Percentiles rank a stretch among this genome's conserved stretches.
Conservation (phyloP, 768 basidiomycete species). For the Trametes villosa region DNA sequence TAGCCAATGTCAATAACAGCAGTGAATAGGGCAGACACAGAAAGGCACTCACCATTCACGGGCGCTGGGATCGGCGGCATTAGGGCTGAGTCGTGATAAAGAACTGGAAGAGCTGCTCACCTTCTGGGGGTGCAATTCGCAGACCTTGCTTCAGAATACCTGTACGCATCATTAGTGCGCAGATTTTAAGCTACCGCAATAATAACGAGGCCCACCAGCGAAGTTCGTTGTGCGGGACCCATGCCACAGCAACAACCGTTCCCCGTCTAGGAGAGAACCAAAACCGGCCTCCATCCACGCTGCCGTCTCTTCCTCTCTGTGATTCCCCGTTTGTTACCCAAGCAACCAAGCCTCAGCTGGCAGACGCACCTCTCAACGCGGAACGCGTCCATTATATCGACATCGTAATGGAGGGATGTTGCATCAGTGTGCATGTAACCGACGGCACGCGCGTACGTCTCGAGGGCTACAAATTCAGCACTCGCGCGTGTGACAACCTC, state of each 20-base stretch:
- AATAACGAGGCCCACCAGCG: slow-evolving; percentile 43
- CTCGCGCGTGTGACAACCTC: slow-evolving; percentile 45
- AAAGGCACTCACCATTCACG: slow-evolving; percentile 42
- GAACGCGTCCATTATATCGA: slow-evolving; percentile 52
- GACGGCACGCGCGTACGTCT: slow-evolving; percentile 51
- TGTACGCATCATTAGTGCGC: slow-evolving; percentile 22
- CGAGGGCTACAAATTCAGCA: slow-evolving; percentile 52
- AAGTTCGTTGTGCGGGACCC: slow-evolving; percentile 68
- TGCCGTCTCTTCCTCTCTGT: slow-evolving; percentile 40
- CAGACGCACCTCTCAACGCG: slow-evolving; percentile 54
- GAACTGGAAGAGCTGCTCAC: too few relatives aligned
- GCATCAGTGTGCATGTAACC: slow-evolving; percentile 62
- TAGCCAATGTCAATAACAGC: not conserved
- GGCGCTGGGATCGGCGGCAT: too few relatives aligned
- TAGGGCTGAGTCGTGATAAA: too few relatives aligned
- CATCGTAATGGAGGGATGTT: slow-evolving; percentile 52
- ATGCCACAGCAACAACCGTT: slow-evolving; percentile 64
- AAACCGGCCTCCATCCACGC: slow-evolving; percentile 52
- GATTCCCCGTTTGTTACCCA: slow-evolving; percentile 27
- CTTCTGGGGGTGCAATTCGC: slow-evolving; percentile 68
- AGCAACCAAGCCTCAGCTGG: not conserved
- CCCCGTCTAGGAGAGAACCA: slow-evolving; percentile 47
- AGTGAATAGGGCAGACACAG: not conserved
- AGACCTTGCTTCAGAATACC: slow-evolving; percentile 66
- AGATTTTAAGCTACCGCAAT: too few relatives aligned